These are phyloP conservation scores for Flaveria brownii DNA, from an alignment of 129 eudicot species.

Conservation along the genomic window DNA sequence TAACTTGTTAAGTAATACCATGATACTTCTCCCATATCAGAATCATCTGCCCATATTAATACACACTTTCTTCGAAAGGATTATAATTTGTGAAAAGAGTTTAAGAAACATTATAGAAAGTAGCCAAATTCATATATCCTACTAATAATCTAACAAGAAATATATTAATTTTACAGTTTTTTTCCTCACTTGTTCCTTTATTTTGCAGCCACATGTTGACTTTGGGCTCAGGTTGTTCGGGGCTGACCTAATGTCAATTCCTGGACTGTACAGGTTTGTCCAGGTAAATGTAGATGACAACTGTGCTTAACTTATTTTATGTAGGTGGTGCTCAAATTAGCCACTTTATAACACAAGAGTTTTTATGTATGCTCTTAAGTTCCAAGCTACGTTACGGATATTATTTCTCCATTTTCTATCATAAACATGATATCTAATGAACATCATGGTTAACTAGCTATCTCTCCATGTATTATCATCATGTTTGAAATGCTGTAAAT, in stretches of 20 bases:
- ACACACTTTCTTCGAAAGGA: neutral
- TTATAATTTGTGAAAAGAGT: neutral
- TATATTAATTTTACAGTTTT: neutral
- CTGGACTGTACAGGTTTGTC: constrained; percentile 85
- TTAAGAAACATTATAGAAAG: neutral
- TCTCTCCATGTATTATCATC: too few relatives aligned
- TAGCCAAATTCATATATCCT: neutral
- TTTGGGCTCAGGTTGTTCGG: constrained; percentile 89
- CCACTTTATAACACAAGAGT: neutral
- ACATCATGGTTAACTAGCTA: neutral
- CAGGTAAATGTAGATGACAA: constrained; percentile 53
- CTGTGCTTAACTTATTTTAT: neutral
- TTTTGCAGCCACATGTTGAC: constrained; percentile 94
- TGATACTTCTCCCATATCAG: neutral
- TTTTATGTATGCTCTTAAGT: neutral
- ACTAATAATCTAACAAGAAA: neutral
- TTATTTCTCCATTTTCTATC: neutral
- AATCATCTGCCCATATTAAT: neutral
- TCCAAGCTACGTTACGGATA: neutral
- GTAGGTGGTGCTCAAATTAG: neutral
- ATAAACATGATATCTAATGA: neutral
- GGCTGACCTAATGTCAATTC: constrained; percentile 98
- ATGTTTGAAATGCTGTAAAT: too few relatives aligned
- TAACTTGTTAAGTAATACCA: neutral
- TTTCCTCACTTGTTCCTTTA: neutral